Evolutionary conservation across 768 basidiomycete species (phyloP).

Genomic region (Coprinopsis strossmayeri): DNA sequence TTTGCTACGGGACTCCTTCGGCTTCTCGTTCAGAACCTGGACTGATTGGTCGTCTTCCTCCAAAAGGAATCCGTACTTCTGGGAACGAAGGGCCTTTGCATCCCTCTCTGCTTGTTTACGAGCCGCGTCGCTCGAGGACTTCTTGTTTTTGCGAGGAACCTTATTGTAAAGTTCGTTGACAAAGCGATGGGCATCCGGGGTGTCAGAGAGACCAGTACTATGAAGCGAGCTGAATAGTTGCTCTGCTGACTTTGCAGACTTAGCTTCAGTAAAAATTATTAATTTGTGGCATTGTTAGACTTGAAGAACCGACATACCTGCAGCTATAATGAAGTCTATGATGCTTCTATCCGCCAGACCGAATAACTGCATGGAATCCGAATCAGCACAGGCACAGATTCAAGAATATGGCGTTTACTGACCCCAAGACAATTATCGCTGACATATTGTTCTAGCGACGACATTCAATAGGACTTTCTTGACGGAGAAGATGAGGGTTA

Average conservation of each 20-base stretch:
- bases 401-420: constrained; percentile 18
- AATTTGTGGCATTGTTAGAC: not conserved
- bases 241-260: constrained; percentile 75
- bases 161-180: constrained; percentile 68
- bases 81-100: constrained; percentile 57
- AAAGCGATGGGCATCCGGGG: constrained; percentile 75
- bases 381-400: not conserved
- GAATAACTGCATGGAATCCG: constrained; percentile 54
- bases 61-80: constrained; percentile 76
- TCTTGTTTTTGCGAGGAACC: constrained; percentile 76
- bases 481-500: constrained; percentile 6
- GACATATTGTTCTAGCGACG: constrained; percentile 63
- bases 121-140: constrained; percentile 39
- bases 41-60: constrained; percentile 60
- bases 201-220: constrained; percentile 74
- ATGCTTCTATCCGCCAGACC: constrained; percentile 80
- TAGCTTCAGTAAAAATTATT: constrained; percentile 39
- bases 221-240: constrained; percentile 72
- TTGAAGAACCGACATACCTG: constrained; percentile 42
- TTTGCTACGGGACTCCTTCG: constrained; percentile 32
- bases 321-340: constrained; percentile 82
- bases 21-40: constrained; percentile 35
- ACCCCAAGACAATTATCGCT: constrained; percentile 74
- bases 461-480: constrained; percentile 31
- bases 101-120: constrained; percentile 73